A percentile compares a stretch with the other conserved stretches of the same genome.
These are phyloP conservation scores for Apostasia ramifera DNA, from an alignment of 106 monocot species.

Conservation along the genomic window DNA sequence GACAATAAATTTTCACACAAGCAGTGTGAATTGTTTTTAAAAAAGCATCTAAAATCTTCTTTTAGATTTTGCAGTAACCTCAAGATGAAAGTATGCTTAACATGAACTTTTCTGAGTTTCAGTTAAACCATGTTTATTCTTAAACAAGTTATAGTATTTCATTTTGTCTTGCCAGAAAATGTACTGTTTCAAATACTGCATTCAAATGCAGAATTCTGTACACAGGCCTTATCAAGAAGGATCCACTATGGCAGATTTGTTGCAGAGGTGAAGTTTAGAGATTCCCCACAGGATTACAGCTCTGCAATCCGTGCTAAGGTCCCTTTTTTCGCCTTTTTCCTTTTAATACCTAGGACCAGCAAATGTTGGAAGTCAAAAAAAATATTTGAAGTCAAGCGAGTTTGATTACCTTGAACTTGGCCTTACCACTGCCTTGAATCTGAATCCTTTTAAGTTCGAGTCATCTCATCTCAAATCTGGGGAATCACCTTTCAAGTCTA, in stretches of 20 bases:
- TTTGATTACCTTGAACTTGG: no score
- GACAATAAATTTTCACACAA: no score
- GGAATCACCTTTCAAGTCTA: no score
- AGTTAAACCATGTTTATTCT: no score
- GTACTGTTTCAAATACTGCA: background rate
- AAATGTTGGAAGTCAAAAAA: no score
- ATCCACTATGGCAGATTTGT: slow-evolving; percentile 87
- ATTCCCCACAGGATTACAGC: slow-evolving; percentile 65
- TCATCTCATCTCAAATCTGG: background rate
- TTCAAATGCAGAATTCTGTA: background rate
- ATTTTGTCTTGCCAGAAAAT: background rate
- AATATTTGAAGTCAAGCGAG: no score
- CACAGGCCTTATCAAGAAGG: slow-evolving; percentile 80
- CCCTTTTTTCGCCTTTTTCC: background rate
- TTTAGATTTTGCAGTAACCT: no score
- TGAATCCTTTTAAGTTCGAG: background rate
- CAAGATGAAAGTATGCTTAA: no score
- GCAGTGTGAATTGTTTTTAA: no score
- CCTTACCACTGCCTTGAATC: background rate
- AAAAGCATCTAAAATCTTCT: no score
- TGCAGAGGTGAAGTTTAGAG: slow-evolving; percentile 89
- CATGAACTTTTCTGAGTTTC: no score
- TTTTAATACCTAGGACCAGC: background rate
- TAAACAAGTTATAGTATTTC: background rate
- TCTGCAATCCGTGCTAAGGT: slow-evolving; percentile 61